A percentile compares a stretch with the other conserved stretches of the same genome.
phyloP scores from a whole-genome alignment of 352 stramenopile genomes.

The Phytophthora chlamydospora region DNA sequence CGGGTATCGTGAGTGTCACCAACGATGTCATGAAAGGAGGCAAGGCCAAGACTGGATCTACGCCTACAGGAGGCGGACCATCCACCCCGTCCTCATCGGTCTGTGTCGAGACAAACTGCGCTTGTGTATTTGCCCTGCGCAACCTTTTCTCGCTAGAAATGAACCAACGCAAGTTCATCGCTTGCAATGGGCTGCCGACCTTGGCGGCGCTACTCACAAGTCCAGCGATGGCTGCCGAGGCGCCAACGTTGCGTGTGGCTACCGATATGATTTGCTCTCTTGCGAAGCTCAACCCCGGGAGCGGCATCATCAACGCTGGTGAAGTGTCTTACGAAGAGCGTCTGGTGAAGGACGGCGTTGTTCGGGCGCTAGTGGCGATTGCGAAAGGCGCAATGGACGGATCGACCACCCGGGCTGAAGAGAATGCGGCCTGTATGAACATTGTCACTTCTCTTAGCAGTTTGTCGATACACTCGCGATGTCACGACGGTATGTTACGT shows the following conservation, averaged over 20 bases:
- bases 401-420: slow-evolving; percentile 30
- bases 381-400: slow-evolving; percentile 46
- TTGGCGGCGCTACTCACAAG: slow-evolving; percentile 63
- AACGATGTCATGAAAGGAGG: slow-evolving; percentile 76
- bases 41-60: slow-evolving; percentile 37
- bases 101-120: slow-evolving; percentile 59
- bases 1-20: slow-evolving; percentile 51
- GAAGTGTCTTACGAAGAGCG: slow-evolving; percentile 54
- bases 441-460: slow-evolving; percentile 74
- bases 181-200: slow-evolving; percentile 64
- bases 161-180: slow-evolving; percentile 76
- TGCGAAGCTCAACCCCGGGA: slow-evolving; percentile 48
- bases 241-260: slow-evolving; percentile 50
- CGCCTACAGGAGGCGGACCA: slow-evolving; percentile 1
- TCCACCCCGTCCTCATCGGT: slow-evolving; percentile 6
- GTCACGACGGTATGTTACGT: slow-evolving; percentile 77
- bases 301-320: slow-evolving; percentile 4
- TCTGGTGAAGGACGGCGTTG: slow-evolving; percentile 78
- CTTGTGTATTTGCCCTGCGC: slow-evolving; percentile 72
- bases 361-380: slow-evolving; percentile 67
- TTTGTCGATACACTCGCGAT: slow-evolving; percentile 60
- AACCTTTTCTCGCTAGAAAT: slow-evolving; percentile 65
- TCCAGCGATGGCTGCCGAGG: slow-evolving; percentile 53
- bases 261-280: slow-evolving; percentile 76
- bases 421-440: slow-evolving; percentile 54